Conservation (phyloP, 352 stramenopile species). For the Phytophthora macrochlamydospora region DNA sequence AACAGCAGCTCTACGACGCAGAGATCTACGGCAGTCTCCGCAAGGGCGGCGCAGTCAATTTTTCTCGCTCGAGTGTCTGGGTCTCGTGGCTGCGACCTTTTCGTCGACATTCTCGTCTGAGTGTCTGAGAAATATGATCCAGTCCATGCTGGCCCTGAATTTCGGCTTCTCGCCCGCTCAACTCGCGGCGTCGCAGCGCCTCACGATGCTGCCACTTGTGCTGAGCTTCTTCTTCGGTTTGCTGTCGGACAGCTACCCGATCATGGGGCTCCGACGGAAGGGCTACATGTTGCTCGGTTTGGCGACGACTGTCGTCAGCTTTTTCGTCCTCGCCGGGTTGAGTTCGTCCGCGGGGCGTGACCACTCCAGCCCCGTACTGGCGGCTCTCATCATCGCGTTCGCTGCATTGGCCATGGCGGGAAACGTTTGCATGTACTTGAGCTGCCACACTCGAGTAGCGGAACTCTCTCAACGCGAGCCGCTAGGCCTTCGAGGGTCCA, state of each 20-base stretch:
- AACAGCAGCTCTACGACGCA: constrained; percentile 55
- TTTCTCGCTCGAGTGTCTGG: constrained; percentile 41
- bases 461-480: constrained; percentile 54
- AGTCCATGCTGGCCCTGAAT: constrained; percentile 35
- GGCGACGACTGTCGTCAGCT: constrained; percentile 25
- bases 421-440: constrained; percentile 39
- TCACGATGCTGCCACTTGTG: constrained; percentile 62
- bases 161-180: constrained; percentile 28
- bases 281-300: constrained; percentile 78
- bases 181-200: constrained; percentile 27
- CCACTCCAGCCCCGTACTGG: constrained; percentile 11
- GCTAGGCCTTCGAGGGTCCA: constrained; percentile 35
- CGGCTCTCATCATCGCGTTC: constrained; percentile 29
- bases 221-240: constrained; percentile 85
- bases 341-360: constrained; percentile 23
- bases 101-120: constrained; percentile 43
- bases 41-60: constrained; percentile 45
- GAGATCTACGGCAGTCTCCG: constrained; percentile 60
- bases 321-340: constrained; percentile 39
- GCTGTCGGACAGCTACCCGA: constrained; percentile 79
- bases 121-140: constrained; percentile 26
- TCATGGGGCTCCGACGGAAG: constrained; percentile 76
- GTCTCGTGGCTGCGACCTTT: constrained; percentile 45
- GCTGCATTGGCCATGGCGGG: constrained; percentile 29
- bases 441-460: constrained; percentile 45